A percentile compares a stretch with the other conserved stretches of the same genome.
Conservation (phyloP, 1,139 yeast species). For the Pneumocystis murina region DNA sequence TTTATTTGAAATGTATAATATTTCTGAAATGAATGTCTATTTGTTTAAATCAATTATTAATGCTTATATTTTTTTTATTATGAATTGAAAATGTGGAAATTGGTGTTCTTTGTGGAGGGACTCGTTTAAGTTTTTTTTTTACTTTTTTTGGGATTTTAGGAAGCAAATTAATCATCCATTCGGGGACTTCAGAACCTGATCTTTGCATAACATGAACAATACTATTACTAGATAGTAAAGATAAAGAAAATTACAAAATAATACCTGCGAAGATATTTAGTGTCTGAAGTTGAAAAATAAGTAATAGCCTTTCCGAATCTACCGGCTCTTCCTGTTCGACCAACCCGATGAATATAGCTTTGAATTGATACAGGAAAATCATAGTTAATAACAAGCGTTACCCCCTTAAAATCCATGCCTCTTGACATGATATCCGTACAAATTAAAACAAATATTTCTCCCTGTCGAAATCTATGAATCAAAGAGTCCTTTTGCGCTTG, state of each 20-base stretch:
- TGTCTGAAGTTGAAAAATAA: constrained; percentile 82
- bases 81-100: background rate
- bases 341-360: constrained; percentile 92
- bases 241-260: constrained; percentile 19
- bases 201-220: constrained; percentile 90
- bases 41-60: too few relatives aligned
- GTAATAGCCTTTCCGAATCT: constrained; percentile 76
- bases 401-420: constrained; percentile 96
- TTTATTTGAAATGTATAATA: too few relatives aligned
- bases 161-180: constrained; percentile 61
- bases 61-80: too few relatives aligned
- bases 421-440: constrained; percentile 92
- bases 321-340: constrained; percentile 97
- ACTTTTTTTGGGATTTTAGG: constrained; percentile 55
- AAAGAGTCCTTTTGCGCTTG: constrained; percentile 76
- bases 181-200: constrained; percentile 59
- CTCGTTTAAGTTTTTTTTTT: constrained; percentile 46
- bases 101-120: constrained; percentile 25
- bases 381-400: constrained; percentile 82
- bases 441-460: constrained; percentile 89
- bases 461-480: constrained; percentile 68
- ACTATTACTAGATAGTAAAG: background rate
- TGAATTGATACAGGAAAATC: constrained; percentile 93
- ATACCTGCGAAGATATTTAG: constrained; percentile 44
- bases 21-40: background rate